Evolutionary conservation across 148 eudicot genomes (phyloP), one percentile per base, ranked within the genome.

Genomic region (Fagopyrum esculentum): DNA sequence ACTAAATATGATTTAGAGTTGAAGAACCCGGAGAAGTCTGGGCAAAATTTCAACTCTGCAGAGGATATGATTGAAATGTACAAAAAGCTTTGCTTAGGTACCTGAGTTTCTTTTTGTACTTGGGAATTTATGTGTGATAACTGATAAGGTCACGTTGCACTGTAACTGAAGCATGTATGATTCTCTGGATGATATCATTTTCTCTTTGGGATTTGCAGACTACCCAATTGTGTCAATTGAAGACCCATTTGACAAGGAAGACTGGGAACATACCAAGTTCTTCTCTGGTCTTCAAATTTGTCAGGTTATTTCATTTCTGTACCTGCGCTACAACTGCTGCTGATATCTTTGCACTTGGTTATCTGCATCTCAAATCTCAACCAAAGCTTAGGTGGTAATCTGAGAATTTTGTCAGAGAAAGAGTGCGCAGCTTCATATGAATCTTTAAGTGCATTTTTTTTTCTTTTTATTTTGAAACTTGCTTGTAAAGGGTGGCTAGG

Each of bases 241-340:
- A 84, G 98, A 92, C 80, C 97, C 98, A 49, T 94, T 94, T 91
- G 97, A 94, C 88, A 94, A 87, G 86, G 98, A 94, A 85, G 98
- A 94, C 64, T 94, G 98, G 98, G 93, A 94, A 76, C 93, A 86
- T 84, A 88, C 87, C 57, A 90, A 91, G 73, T 8, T 54, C 66
- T 85, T 94, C 71, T 85, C 92, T 46, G 72, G 80, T 78, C 97
- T 91, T 75, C 93, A 89, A 78, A 77, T 90, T 50, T 90, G 93
- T 84, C 98, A 93, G 97, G 98, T 93, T 72, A 78, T 77, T 63
- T 72, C 43, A 2, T 71, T 54, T 73, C 68, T 52, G 45, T 45
- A 5, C 12, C 52, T 49, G 12, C 6, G 52, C 9, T 22, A 15
- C 3, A 1, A 5, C 9, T 1, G 9, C 45, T 13, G 71, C 71